Evolutionary conservation across 805 yeast species (phyloP).

Genomic region (Candida taoyuanica): DNA sequence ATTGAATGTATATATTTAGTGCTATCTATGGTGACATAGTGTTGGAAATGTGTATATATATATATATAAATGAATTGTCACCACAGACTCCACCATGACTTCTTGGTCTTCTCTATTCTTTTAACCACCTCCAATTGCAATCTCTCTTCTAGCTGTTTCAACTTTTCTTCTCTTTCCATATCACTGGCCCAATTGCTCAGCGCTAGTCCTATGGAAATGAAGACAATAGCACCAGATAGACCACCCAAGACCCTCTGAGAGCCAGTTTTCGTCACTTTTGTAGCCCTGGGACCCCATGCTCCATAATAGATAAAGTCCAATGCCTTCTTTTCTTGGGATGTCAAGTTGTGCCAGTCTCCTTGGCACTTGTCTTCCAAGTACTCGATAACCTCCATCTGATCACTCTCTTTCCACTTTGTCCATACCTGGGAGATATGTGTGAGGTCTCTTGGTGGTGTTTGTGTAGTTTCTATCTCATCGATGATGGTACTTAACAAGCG

Average conservation of each 20-base stretch:
- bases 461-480: background rate
- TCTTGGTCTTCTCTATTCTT: constrained; percentile 3
- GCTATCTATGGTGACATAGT: too few relatives aligned
- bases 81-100: background rate
- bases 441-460: constrained; percentile 8
- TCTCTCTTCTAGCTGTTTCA: constrained; percentile 3
- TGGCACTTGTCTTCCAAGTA: constrained; percentile 31
- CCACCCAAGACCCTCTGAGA: constrained; percentile 18
- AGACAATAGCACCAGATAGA: constrained; percentile 16
- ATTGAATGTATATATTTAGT: too few relatives aligned
- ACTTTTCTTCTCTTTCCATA: constrained; percentile 15
- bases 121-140: constrained; percentile 7
- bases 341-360: constrained; percentile 30
- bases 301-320: constrained; percentile 35
- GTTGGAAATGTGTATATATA: too few relatives aligned
- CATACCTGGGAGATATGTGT: constrained; percentile 28
- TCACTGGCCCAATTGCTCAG: constrained; percentile 20
- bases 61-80: background rate
- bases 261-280: constrained; percentile 2
- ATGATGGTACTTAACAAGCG: background rate
- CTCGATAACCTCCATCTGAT: constrained; percentile 34
- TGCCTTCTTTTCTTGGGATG: constrained; percentile 27
- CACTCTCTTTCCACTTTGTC: constrained; percentile 29
- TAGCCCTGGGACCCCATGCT: constrained; percentile 34
- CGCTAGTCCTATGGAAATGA: constrained; percentile 19